These are phyloP conservation scores for Neoscytalidium dimidiatum DNA, from an alignment of 2,329 filamentous ascomycete species.

Conservation along the genomic window DNA sequence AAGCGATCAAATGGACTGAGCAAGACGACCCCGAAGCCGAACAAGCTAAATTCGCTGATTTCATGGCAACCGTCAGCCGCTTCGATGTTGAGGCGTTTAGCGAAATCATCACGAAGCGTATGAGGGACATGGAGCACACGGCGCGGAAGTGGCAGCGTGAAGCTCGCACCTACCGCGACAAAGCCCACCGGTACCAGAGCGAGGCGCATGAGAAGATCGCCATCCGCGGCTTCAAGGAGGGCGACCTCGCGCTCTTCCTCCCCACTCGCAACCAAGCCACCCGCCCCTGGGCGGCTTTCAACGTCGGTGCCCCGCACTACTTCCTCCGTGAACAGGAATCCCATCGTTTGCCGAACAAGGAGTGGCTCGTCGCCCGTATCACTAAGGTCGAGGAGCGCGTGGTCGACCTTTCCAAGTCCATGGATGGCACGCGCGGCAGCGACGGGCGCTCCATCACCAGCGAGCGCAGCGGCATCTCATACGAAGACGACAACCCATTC, in stretches of 20 bases:
- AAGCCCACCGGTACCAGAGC: constrained; percentile 75
- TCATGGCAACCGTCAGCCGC: constrained; percentile 69
- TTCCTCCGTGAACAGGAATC: constrained; percentile 91
- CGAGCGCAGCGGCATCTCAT: constrained; percentile 48
- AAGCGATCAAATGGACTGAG: constrained; percentile 81
- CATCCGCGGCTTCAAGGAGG: constrained; percentile 93
- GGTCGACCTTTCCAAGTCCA: constrained; percentile 83
- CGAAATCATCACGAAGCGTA: constrained; percentile 82
- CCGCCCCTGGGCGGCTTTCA: constrained; percentile 97
- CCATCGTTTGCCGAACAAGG: constrained; percentile 79
- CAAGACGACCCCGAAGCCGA: constrained; percentile 67
- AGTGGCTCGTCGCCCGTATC: constrained; percentile 97
- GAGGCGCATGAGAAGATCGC: constrained; percentile 96
- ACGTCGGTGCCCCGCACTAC: constrained; percentile 94
- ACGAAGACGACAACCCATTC: constrained; percentile 94
- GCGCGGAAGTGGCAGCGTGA: constrained; percentile 94
- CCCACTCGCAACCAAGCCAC: constrained; percentile 93
- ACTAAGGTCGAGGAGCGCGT: constrained; percentile 88
- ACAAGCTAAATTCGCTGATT: constrained; percentile 71
- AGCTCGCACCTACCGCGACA: constrained; percentile 81
- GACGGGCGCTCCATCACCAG: constrained; percentile 53
- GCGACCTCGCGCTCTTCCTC: constrained; percentile 89
- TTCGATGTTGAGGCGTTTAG: constrained; percentile 85
- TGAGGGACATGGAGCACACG: constrained; percentile 91
- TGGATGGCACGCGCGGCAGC: constrained; percentile 54